Conservation (phyloP, 2,329 filamentous ascomycete species). For the Hypoxylon sp. region DNA sequence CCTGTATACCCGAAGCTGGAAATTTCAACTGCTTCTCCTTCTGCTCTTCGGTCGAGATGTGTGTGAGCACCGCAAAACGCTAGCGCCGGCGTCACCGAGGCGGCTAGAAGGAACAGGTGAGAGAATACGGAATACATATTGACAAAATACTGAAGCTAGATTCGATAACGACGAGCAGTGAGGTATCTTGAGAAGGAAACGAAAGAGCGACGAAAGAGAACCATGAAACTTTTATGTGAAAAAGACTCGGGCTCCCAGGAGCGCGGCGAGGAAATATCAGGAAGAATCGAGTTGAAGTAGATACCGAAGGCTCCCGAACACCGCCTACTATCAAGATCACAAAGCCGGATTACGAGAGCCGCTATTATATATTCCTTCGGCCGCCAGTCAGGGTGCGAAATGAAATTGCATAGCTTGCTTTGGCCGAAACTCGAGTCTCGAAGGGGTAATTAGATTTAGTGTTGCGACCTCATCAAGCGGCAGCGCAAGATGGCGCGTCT, state of each 20-base stretch:
- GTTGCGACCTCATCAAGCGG: slow-evolving; percentile 24
- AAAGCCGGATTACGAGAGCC: slow-evolving; percentile 22
- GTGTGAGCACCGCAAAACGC: slow-evolving; percentile 50
- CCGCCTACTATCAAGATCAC: slow-evolving; percentile 13
- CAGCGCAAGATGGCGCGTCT: slow-evolving; percentile 11
- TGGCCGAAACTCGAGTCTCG: slow-evolving; percentile 34
- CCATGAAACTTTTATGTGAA: slow-evolving; percentile 6
- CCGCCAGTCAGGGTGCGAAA: slow-evolving; percentile 6
- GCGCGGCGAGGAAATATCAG: slow-evolving; percentile 25
- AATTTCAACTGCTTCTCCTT: slow-evolving; percentile 49
- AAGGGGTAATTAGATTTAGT: slow-evolving; percentile 31
- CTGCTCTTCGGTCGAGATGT: slow-evolving; percentile 47
- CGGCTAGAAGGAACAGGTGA: slow-evolving; percentile 43
- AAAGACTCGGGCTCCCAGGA: slow-evolving; percentile 23
- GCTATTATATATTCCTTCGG: slow-evolving; percentile 29
- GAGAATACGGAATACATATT: slow-evolving; percentile 40
- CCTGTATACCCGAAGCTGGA: slow-evolving; percentile 51
- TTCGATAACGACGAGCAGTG: not conserved
- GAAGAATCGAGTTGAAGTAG: slow-evolving; percentile 21
- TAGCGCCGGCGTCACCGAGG: slow-evolving; percentile 45
- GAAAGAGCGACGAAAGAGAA: slow-evolving; percentile 11
- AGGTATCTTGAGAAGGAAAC: slow-evolving; percentile 5
- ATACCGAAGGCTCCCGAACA: slow-evolving; percentile 28
- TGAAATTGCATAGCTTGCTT: slow-evolving; percentile 25
- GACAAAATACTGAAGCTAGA: slow-evolving; percentile 8